phyloP scores from a whole-genome alignment of 768 basidiomycete species.

The Kondoa subrosea region DNA sequence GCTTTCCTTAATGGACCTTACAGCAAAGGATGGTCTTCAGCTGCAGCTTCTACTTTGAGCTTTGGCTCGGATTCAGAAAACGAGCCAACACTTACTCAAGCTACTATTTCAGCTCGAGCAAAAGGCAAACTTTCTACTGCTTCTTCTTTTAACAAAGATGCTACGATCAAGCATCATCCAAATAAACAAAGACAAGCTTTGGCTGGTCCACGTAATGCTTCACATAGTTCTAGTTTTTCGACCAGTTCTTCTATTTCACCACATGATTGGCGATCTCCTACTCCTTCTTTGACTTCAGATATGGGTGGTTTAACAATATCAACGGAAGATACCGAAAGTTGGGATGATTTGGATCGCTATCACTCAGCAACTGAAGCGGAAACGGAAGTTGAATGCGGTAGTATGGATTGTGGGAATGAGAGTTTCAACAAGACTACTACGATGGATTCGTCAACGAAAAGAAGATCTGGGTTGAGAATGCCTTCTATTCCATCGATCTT shows the following conservation, averaged over 20 bases:
- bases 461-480: not conserved
- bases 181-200: not conserved
- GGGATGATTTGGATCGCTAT: not conserved
- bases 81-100: conserved; percentile 4
- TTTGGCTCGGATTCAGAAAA: not conserved
- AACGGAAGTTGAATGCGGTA: not conserved
- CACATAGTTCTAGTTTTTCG: not conserved
- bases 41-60: not conserved
- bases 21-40: not conserved
- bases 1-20: not conserved
- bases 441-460: not conserved
- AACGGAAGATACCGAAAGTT: conserved; percentile 15
- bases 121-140: not conserved
- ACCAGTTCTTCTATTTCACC: not conserved
- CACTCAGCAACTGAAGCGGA: not conserved
- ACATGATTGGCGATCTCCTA: conserved; percentile 13
- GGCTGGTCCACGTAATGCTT: not conserved
- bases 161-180: not conserved
- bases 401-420: not conserved
- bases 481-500: conserved; percentile 1
- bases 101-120: not conserved
- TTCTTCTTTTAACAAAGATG: not conserved
- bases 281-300: conserved; percentile 17
- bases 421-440: not conserved
- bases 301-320: conserved; percentile 3